These are phyloP conservation scores for Pezicula carpinea DNA, from an alignment of 2,329 filamentous ascomycete genomes.

Conservation along the genomic window DNA sequence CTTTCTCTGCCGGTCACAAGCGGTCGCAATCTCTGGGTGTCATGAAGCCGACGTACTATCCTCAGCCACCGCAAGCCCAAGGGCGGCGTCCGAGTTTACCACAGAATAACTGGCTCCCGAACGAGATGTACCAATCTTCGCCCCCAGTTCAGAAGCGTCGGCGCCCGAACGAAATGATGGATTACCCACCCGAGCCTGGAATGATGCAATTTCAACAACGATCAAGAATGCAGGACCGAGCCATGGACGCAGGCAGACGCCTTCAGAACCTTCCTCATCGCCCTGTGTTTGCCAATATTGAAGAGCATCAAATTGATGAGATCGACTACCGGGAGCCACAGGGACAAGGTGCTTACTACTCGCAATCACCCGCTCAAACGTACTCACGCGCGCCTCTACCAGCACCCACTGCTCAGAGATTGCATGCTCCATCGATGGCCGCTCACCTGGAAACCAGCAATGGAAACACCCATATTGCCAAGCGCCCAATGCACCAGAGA, in stretches of 20 bases:
- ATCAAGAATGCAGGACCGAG: slow-evolving; percentile 4
- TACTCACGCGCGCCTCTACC: slow-evolving; percentile 16
- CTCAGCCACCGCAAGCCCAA: slow-evolving; percentile 1
- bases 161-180: slow-evolving; percentile 7
- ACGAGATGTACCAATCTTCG: slow-evolving; percentile 1
- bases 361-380: slow-evolving; percentile 3
- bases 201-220: slow-evolving; percentile 1
- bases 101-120: slow-evolving; percentile 6
- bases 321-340: slow-evolving; percentile 4
- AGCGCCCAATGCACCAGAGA: slow-evolving; percentile 20
- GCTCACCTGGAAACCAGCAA: slow-evolving; percentile 18
- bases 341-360: slow-evolving; percentile 4
- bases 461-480: neutral
- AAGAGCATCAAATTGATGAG: slow-evolving; percentile 17
- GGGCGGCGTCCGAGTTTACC: slow-evolving; percentile 18
- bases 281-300: slow-evolving; percentile 17
- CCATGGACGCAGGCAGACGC: slow-evolving; percentile 8
- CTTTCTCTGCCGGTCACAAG: slow-evolving; percentile 18
- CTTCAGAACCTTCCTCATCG: slow-evolving; percentile 13
- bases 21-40: slow-evolving; percentile 28
- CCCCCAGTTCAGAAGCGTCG: slow-evolving; percentile 19
- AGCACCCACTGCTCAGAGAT: slow-evolving; percentile 21
- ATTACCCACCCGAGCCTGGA: neutral
- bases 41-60: slow-evolving; percentile 9
- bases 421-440: slow-evolving; percentile 16